Conservation (phyloP, 139 green algal species). For the Eudorina sp. region DNA sequence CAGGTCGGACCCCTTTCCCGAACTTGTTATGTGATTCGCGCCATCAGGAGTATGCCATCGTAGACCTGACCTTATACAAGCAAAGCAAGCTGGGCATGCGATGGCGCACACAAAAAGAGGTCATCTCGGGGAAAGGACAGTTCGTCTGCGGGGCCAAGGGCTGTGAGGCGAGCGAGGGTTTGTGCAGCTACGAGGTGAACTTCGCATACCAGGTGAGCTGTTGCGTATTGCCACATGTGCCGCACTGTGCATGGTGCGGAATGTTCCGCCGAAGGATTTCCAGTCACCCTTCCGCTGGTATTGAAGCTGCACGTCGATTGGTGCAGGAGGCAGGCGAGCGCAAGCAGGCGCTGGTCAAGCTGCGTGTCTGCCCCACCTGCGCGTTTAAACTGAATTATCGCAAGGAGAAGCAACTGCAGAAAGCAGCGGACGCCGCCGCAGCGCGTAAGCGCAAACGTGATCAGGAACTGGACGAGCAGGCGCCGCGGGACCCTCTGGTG, state of each 20-base stretch:
- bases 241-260: too few relatives aligned
- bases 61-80: conserved; percentile 85
- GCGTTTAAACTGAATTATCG: conserved; percentile 88
- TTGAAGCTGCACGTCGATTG: too few relatives aligned
- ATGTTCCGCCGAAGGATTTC: too few relatives aligned
- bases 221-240: too few relatives aligned
- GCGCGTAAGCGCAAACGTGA: conserved; percentile 38
- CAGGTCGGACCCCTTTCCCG: too few relatives aligned
- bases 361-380: conserved; percentile 86
- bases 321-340: conserved; percentile 79
- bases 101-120: conserved; percentile 91
- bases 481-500: conserved; percentile 3
- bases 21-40: too few relatives aligned
- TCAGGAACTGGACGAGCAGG: not conserved
- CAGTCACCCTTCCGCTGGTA: too few relatives aligned
- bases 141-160: conserved; percentile 86
- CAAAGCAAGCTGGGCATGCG: conserved; percentile 81
- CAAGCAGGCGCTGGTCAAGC: conserved; percentile 88
- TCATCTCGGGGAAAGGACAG: conserved; percentile 90
- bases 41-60: conserved; percentile 88
- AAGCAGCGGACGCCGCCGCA: not conserved
- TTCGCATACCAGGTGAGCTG: conserved; percentile 84
- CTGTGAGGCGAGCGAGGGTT: conserved; percentile 21
- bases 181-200: conserved; percentile 88
- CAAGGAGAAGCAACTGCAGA: conserved; percentile 43